Base-by-base conservation (phyloP, 1,139 yeast species). In the Nadsonia starkeyi-henricii region DNA sequence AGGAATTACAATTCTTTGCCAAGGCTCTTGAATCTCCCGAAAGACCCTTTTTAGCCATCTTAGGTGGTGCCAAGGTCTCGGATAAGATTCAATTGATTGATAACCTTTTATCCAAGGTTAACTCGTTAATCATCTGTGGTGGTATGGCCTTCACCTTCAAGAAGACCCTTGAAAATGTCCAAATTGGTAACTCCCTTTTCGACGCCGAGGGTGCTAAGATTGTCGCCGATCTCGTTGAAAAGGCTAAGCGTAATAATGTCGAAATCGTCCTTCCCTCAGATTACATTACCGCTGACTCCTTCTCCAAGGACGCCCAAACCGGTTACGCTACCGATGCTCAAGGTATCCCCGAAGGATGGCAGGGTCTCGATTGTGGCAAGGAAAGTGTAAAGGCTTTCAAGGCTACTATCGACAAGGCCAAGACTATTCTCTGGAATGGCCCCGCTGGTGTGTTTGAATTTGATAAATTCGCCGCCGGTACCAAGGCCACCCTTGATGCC, bases 401-500 rank as follows among this genome's bases (percentile, higher is more conserved):
- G 57, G 78, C 72, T 54, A 81, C 95, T 55, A 85, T 89, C 58
- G 82, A 83, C 57, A 76, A 81, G 72, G 93, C 97, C 60, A 86
- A 88, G 80, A 91, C 97, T 63, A 89, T 89, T 64, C 89, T 89
- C 64, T 89, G 97, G 97, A 89, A 89, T 75, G 97, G 97, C 43
- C 97, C 97, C 55, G 96, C 97, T 70, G 97, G 97, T 77, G 97
- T 89, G 62, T 89, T 89, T 67, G 97, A 89, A 75, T 88, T 89
- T 65, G 95, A 85, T 57, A 77, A 77, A 64, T 89, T 89, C 66
- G 81, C 96, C 58, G 70, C 71, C 53, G 96, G 96, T 72, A 89
- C 97, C 66, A 84, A 86, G 75, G 70, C 85, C 53, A 73, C 88
- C 71, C 78, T 89, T 63, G 93, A 81, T 57, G 95, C 91, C 59